Evolutionary conservation across 768 basidiomycete species (phyloP), one percentile per base, ranked within the genome.

Genomic region (Dacryopinax primogenitus): DNA sequence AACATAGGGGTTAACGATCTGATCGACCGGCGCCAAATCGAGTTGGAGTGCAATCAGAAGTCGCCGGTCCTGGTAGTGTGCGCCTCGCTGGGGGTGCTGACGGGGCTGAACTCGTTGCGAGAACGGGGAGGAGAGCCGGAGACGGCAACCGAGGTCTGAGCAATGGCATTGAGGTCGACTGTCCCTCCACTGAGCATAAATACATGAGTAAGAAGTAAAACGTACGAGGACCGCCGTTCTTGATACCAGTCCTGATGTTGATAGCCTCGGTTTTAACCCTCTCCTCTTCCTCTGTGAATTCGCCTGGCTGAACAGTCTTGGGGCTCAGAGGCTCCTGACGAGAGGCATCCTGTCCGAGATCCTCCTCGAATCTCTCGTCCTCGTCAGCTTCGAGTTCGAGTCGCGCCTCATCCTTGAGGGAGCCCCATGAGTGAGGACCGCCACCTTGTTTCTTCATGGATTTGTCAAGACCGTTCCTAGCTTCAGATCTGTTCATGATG

Each of bases 381-480:
- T 77, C 77, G 44, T 80, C 64, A 0, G 84, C 86, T 36, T 79
- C 81, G 28, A 73, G 72, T 75, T 87, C 88, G 69, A 82, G 78
- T 67, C 82, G 78, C 39, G 74, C 76, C 76, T 91, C 87, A 70
- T 88, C 79, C 1, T 75, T 76, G 68, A 88, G 73, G 64, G 80
- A 82, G 66, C 92, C 92, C 92, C 92, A 95, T 77, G 90, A 92
- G 77, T 92, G 84, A 7, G 81, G 79, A 34, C 92, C 92, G 30
- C 83, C 85, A 64, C 92, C 92, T 67, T 83, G 79, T 78, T 92
- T 92, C 76, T 84, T 86, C 66, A 86, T 69, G 70, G 81, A 82
- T 71, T 81, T 81, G 80, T 86, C 84, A 66, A 86, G 79, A 63
- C 90, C 91, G 39, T 85, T 82, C 77, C 85, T 87, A 72, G 85